A percentile compares a stretch with the other conserved stretches of the same genome.
These are phyloP conservation scores for Raffaelea arxii DNA, from an alignment of 2,329 filamentous ascomycete species.

Conservation along the genomic window DNA sequence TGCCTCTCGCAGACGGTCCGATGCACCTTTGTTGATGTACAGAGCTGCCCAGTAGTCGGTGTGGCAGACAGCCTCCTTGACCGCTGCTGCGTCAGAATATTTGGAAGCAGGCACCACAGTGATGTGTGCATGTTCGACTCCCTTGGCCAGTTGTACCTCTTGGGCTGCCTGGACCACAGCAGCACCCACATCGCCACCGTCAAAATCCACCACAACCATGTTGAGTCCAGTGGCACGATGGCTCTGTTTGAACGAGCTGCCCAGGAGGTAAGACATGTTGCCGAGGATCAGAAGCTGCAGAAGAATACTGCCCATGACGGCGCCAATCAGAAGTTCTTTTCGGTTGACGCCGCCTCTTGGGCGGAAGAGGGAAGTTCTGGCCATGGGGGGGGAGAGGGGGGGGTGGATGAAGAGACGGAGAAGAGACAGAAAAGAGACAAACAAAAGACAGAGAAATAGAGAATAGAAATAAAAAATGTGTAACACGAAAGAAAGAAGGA, in stretches of 20 bases:
- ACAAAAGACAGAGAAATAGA: too few relatives aligned
- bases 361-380: too few relatives aligned
- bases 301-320: too few relatives aligned
- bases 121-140: constrained; percentile 22
- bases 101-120: constrained; percentile 16
- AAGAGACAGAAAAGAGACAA: too few relatives aligned
- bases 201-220: constrained; percentile 16
- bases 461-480: too few relatives aligned
- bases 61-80: constrained; percentile 24
- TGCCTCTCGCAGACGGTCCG: not conserved
- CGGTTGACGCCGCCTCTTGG: too few relatives aligned
- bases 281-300: not conserved
- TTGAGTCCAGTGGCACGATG: not conserved
- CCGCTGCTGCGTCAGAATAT: constrained; percentile 17
- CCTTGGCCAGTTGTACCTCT: constrained; percentile 17
- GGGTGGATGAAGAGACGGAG: too few relatives aligned
- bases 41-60: constrained; percentile 27
- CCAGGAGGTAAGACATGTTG: constrained; percentile 3
- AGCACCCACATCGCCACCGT: constrained; percentile 22
- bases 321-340: too few relatives aligned
- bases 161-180: constrained; percentile 22
- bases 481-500: too few relatives aligned
- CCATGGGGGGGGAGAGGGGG: too few relatives aligned
- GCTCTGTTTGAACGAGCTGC: not conserved
- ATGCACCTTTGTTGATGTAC: constrained; percentile 18